Evolutionary conservation across 805 yeast genomes (phyloP), one percentile per base, ranked within the genome.

Genomic region (Candida schatavii): DNA sequence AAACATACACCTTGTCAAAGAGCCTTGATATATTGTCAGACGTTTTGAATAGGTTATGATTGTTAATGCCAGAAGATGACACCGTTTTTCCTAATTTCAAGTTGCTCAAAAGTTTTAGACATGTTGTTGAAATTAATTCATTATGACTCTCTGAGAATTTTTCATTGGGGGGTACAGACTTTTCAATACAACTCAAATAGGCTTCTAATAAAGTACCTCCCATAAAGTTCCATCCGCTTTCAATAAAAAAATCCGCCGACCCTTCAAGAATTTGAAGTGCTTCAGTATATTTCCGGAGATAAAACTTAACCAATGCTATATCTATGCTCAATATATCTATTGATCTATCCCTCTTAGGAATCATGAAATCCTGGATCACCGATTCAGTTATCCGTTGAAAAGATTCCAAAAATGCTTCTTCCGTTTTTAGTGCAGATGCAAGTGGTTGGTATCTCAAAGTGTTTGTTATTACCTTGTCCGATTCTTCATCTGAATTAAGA

Each of bases 281-380:
- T 34, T 75, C 74, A 28, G 72, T 71, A 50, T 78, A 83, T 26
- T 85, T 72, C 3, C 74, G 63, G 23, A 69, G 64, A 48, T 77
- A 79, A 55, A 77, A 82, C 45, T 83, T 81, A 14, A 88, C 61
- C 9, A 85, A 56, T 0, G 95, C 96, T 40, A 88, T 72, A 48
- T 91, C 97, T 5, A 87, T 78, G 1, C 90, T 81, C 13, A 93
- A 67, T 3, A 83, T 69, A 52, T 86, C 90, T 5, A 85, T 81
- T 0, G 88, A 74, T 47, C 91, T 74, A 13, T 80, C 74, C 43
- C 88, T 70, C 13, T 58, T 61, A 2, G 85, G 75, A 0, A 56
- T 47, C 3, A 75, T 70, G 47, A 77, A 84, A 35, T 76, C 76
- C 14, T 65, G 63, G 14, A 82, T 76, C 0, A 83, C 77, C 0